These are phyloP conservation scores for Paramarasmius palmivorus DNA, from an alignment of 1,284 basidiomycete genomes.

Conservation along the genomic window DNA sequence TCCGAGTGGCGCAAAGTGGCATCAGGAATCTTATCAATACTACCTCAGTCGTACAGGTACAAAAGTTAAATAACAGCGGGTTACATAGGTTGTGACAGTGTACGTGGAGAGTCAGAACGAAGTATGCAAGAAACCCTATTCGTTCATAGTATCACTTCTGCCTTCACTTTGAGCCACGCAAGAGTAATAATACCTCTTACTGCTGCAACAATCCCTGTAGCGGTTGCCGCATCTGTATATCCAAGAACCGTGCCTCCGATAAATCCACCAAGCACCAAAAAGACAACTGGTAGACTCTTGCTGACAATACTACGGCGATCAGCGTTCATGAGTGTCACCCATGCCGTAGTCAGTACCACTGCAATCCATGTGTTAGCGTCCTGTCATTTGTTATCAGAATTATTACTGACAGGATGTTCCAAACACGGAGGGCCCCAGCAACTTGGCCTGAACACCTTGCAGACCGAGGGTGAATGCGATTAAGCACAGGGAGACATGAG, in stretches of 20 bases:
- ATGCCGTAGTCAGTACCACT: slow-evolving; percentile 1
- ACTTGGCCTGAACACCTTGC: slow-evolving; percentile 1
- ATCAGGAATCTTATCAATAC: too few relatives aligned
- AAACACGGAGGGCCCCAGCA: not conserved
- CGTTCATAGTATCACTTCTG: too few relatives aligned
- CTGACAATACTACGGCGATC: not conserved
- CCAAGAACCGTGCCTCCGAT: not conserved
- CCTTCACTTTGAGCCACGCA: not conserved
- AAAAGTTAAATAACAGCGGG: too few relatives aligned
- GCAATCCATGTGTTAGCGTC: not conserved
- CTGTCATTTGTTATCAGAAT: not conserved
- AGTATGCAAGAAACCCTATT: too few relatives aligned
- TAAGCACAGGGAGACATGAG: not conserved
- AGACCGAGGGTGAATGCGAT: not conserved
- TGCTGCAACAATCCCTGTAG: not conserved
- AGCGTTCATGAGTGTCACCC: not conserved
- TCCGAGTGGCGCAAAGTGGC: too few relatives aligned
- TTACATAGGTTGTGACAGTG: too few relatives aligned
- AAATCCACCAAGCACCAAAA: not conserved
- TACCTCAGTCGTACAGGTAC: too few relatives aligned
- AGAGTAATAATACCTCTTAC: not conserved
- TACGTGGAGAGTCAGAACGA: too few relatives aligned
- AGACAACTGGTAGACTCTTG: not conserved
- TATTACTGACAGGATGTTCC: not conserved
- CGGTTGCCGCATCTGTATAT: not conserved